These are phyloP conservation scores for Ballota nigra DNA, from an alignment of 257 asterid species.

Conservation along the genomic window DNA sequence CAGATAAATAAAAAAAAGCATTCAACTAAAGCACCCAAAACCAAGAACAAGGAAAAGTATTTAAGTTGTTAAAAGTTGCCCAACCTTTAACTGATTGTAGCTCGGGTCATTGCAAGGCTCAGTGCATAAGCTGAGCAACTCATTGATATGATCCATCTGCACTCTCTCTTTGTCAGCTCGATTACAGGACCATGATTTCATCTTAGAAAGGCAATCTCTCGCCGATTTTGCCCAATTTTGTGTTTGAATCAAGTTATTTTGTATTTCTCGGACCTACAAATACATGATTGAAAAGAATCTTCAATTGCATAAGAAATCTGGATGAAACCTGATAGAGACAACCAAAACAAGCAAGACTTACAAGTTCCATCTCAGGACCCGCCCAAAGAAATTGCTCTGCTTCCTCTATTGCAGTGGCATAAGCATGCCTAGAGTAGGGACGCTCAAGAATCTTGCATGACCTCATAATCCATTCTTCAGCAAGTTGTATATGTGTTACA, in stretches of 20 bases:
- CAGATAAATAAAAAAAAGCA: constrained; percentile 20
- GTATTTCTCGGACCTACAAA: constrained; percentile 69
- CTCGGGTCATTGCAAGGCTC: constrained; percentile 63
- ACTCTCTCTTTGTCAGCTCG: constrained; percentile 41
- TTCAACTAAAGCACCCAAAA: constrained; percentile 28
- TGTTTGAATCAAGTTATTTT: constrained; percentile 58
- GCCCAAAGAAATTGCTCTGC: constrained; percentile 96
- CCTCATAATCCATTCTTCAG: constrained; percentile 76
- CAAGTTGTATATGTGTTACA: constrained; percentile 61
- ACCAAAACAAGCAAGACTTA: constrained; percentile 35
- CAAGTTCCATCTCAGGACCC: constrained; percentile 90
- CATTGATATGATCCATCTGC: constrained; percentile 50
- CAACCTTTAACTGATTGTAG: constrained; percentile 64
- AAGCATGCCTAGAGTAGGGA: constrained; percentile 63
- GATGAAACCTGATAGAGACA: constrained; percentile 6
- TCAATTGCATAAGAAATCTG: constrained; percentile 19
- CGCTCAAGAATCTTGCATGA: constrained; percentile 56
- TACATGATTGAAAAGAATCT: constrained; percentile 19
- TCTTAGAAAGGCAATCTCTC: constrained; percentile 56
- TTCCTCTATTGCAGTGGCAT: constrained; percentile 58
- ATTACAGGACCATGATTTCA: constrained; percentile 53
- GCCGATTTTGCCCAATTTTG: constrained; percentile 70
- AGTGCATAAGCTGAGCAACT: constrained; percentile 51
- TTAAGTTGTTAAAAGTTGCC: constrained; percentile 20
- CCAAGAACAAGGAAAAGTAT: constrained; percentile 1